Evolutionary conservation across 345 rosid species (phyloP), one percentile per base, ranked within the genome.

Genomic region (Hypericum perforatum): DNA sequence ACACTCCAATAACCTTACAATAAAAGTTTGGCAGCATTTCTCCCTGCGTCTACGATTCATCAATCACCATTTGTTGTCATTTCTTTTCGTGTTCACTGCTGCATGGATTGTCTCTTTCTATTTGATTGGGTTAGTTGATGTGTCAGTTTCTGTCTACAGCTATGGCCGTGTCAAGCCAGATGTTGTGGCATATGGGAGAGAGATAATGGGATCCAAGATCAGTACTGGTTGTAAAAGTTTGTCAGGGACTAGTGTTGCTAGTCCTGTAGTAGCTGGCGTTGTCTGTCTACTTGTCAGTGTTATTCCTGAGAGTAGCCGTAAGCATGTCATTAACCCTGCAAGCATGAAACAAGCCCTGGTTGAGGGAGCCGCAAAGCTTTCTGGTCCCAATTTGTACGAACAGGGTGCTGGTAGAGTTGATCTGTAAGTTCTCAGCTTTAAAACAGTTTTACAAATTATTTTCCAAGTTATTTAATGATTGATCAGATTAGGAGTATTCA

Each of bases 271-370:
- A 68, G 98, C 98, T 70, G 98, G 98, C 67, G 86, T 81, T 46
- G 96, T 92, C 14, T 92, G 98, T 72, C 78, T 92, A 49, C 96
- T 92, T 60, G 85, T 82, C 53, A 92, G 98, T 77, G 65, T 83
- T 57, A 74, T 88, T 69, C 96, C 96, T 37, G 86, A 83, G 74
- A 59, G 59, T 48, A 69, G 53, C 57, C 76, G 96, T 38, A 88
- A 83, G 75, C 67, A 69, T 48, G 64, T 92, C 44, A 66, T 92
- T 40, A 92, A 92, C 76, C 98, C 98, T 40, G 94, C 96, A 12
- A 92, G 98, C 81, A 88, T 92, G 98, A 92, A 92, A 76, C 96
- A 92, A 70, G 95, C 96, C 15, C 74, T 92, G 44, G 98, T 92
- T 52, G 98, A 92, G 79, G 98, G 98, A 48, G 96, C 98, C 62